Evolutionary conservation across 345 rosid species (phyloP).

Genomic region (Alliaria petiolata): DNA sequence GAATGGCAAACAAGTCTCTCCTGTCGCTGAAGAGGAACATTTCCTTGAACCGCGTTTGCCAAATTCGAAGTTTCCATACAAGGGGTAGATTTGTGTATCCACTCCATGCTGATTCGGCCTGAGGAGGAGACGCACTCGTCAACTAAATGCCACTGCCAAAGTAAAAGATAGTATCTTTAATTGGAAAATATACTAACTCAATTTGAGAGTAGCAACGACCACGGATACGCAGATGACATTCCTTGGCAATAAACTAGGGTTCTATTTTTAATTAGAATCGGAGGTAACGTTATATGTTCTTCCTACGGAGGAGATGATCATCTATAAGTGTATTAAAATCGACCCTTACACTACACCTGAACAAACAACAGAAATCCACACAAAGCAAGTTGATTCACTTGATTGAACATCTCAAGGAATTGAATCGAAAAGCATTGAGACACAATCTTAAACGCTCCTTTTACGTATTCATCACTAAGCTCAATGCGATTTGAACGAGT

Average conservation of each 20-base stretch:
- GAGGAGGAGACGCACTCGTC: constrained; percentile 21
- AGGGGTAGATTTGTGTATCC: constrained; percentile 50
- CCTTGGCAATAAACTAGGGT: neutral
- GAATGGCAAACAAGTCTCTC: constrained; percentile 36
- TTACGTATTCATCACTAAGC: neutral
- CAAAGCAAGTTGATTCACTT: neutral
- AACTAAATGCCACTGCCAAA: constrained; percentile 8
- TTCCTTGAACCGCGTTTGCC: constrained; percentile 40
- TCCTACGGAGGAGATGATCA: neutral
- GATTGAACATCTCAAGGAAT: neutral
- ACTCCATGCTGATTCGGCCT: constrained; percentile 51
- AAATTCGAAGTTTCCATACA: constrained; percentile 43
- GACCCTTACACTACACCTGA: neutral
- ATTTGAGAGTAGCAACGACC: neutral
- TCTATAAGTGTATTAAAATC: neutral
- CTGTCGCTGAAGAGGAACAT: constrained; percentile 41
- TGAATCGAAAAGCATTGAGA: constrained; percentile 4
- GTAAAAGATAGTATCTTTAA: neutral
- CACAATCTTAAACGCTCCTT: neutral
- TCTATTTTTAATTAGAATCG: neutral
- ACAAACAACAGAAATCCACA: neutral
- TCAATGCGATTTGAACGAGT: neutral
- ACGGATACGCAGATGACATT: neutral
- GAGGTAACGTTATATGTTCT: neutral
- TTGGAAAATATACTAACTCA: neutral